These are phyloP conservation scores for Hypoxylon sp. DNA, from an alignment of 2,329 filamentous ascomycete species.

Conservation along the genomic window DNA sequence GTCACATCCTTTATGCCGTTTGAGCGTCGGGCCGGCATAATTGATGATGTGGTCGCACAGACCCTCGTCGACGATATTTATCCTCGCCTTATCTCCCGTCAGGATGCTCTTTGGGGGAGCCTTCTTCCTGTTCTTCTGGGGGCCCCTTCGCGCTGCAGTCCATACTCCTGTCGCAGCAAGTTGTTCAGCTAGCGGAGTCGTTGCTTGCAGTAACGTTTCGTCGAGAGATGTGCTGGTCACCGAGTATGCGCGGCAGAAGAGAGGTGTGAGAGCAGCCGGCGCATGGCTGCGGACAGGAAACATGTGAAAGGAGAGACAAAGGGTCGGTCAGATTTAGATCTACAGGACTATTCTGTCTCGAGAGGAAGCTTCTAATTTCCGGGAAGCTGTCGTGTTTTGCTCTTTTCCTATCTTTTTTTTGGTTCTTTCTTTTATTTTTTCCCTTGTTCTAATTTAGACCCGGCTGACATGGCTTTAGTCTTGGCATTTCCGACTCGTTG, in stretches of 20 bases:
- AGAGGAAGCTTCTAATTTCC: neutral
- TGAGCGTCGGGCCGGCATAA: constrained; percentile 73
- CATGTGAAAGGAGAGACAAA: constrained; percentile 38
- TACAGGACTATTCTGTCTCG: neutral
- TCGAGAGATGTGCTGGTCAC: constrained; percentile 23
- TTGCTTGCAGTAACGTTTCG: neutral
- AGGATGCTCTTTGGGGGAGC: neutral
- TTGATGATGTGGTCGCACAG: constrained; percentile 72
- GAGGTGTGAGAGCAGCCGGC: constrained; percentile 31
- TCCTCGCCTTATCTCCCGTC: constrained; percentile 50
- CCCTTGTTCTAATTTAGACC: neutral
- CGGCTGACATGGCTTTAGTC: too few relatives aligned
- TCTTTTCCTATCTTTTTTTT: neutral
- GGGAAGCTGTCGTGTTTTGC: neutral
- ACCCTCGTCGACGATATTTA: constrained; percentile 61
- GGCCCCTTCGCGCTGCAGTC: constrained; percentile 3
- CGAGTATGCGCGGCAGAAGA: constrained; percentile 10
- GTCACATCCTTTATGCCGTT: constrained; percentile 78
- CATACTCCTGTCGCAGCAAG: constrained; percentile 36
- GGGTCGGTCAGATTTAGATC: neutral
- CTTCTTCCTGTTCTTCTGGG: neutral
- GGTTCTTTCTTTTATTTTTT: neutral
- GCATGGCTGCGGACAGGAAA: constrained; percentile 38
- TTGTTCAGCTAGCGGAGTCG: constrained; percentile 33
- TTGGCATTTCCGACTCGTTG: too few relatives aligned